Percentiles rank a stretch among this genome's conserved stretches.
Evolutionary conservation across 1,284 basidiomycete species (phyloP).

Genomic region (Tilletia walkeri): DNA sequence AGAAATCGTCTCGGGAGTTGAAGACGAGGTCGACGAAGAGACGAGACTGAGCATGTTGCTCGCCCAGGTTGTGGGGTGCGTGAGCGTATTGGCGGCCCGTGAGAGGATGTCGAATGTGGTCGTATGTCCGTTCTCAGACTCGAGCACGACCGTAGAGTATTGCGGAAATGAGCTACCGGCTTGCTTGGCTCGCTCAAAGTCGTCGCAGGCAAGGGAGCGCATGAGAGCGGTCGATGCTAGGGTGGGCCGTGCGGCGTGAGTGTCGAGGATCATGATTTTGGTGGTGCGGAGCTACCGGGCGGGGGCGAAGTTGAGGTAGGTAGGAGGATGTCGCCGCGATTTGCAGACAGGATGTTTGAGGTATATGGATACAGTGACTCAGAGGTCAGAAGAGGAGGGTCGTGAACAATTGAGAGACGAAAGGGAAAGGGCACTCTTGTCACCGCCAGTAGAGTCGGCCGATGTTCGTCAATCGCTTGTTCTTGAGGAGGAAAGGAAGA

Average conservation of each 20-base stretch:
- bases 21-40: background rate
- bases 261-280: background rate
- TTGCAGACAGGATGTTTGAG: too few species aligned
- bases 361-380: too few species aligned
- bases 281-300: background rate
- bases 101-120: conserved; percentile 15
- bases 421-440: too few species aligned
- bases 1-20: background rate
- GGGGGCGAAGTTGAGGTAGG: background rate
- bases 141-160: background rate
- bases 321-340: background rate
- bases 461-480: background rate
- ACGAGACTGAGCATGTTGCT: background rate
- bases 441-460: background rate
- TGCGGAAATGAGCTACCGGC: too few species aligned
- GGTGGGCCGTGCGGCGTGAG: background rate
- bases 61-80: conserved; percentile 13
- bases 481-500: background rate
- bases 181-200: background rate
- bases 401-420: too few species aligned
- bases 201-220: background rate
- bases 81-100: conserved; percentile 7
- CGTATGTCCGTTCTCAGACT: conserved; percentile 8
- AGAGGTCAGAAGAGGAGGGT: too few species aligned
- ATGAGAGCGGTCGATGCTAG: background rate